These are phyloP conservation scores for Pezicula neosporulosa DNA, from an alignment of 2,329 filamentous ascomycete species.

Conservation along the genomic window DNA sequence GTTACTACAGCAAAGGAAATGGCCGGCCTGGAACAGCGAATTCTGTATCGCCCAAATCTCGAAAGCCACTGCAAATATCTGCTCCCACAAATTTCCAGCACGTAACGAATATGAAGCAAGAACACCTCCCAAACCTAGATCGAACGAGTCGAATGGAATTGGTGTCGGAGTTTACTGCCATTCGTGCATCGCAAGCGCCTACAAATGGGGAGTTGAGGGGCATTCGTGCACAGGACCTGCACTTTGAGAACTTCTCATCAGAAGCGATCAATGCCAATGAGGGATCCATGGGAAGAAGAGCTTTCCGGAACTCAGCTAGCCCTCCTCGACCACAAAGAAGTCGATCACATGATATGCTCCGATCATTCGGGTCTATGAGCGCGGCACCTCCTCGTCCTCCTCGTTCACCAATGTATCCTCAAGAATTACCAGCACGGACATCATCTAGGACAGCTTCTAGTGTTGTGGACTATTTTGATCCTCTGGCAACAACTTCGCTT, in stretches of 20 bases:
- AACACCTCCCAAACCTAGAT: slow-evolving; percentile 40
- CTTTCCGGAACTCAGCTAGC: slow-evolving; percentile 14
- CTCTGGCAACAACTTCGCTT: slow-evolving; percentile 28
- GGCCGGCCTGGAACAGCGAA: slow-evolving; percentile 4
- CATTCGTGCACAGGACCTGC: slow-evolving; percentile 37
- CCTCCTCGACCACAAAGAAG: slow-evolving; percentile 21
- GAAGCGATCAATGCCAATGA: slow-evolving; percentile 30
- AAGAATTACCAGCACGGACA: slow-evolving; percentile 47
- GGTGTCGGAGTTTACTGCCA: slow-evolving; percentile 40
- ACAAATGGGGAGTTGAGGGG: slow-evolving; percentile 33
- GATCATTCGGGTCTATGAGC: neutral
- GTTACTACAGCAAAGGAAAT: slow-evolving; percentile 14
- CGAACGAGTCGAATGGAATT: slow-evolving; percentile 37
- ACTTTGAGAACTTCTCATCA: slow-evolving; percentile 47
- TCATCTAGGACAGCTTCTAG: slow-evolving; percentile 49
- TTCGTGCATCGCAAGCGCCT: slow-evolving; percentile 34
- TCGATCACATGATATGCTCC: slow-evolving; percentile 39
- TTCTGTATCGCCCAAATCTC: neutral
- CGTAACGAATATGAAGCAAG: slow-evolving; percentile 53
- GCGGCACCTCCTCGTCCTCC: slow-evolving; percentile 45
- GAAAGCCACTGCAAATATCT: slow-evolving; percentile 49
- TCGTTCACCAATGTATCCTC: slow-evolving; percentile 40
- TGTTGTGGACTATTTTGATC: slow-evolving; percentile 40
- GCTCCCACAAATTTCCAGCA: slow-evolving; percentile 66
- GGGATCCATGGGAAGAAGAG: too few relatives aligned